Base-by-base conservation (phyloP, 352 stramenopile species). In the Pelagophyceae sp. region DNA sequence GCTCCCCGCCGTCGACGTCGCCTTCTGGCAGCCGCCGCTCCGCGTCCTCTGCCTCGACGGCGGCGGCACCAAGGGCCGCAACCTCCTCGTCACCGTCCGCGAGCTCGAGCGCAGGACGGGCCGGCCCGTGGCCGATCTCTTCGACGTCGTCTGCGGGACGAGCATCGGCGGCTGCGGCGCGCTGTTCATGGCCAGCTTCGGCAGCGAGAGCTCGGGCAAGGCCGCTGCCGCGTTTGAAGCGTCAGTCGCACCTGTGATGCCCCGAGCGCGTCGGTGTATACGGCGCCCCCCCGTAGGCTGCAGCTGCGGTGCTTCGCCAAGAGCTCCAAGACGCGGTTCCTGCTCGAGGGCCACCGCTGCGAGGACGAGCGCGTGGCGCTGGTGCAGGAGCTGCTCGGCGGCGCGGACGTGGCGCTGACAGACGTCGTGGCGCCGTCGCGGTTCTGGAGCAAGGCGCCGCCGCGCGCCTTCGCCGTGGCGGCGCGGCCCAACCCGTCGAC, bases 111-210 rank as follows among this genome's bases (percentile, higher is more conserved):
- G 11, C 15, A 11, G 33, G 11, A 2, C 32, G 32, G 67, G 38
- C 19, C 5, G 6, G 67, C 67, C 67, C 2, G 11, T 51, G 35
- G 11, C 19, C 15, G 67, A 74, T 6, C 37, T 20, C 20, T 74
- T 74, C 67, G 67, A 74, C 67, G 20, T 74, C 35, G 67, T 74
- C 67, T 74, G 67, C 38, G 67, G 67, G 1, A 74, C 67, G 67
- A 60, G 35, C 38, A 74, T 74, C 38, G 67, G 67, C 27, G 67
- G 67, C 19, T 23, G 17, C 20, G 67, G 67, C n/a, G 67, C 67
- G 35, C n/a, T 74, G 5, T 74, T 74, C 37, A 33, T 74, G 15
- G 67, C 35, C 15, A 11, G 35, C 35, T 32, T 58, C 33, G 67
- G 58, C 58, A 5, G 11, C 27, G 27, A n/a, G 11, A 27, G 11